Evolutionary conservation across 2,329 filamentous ascomycete species (phyloP).

Genomic region (Cordyceps militaris): DNA sequence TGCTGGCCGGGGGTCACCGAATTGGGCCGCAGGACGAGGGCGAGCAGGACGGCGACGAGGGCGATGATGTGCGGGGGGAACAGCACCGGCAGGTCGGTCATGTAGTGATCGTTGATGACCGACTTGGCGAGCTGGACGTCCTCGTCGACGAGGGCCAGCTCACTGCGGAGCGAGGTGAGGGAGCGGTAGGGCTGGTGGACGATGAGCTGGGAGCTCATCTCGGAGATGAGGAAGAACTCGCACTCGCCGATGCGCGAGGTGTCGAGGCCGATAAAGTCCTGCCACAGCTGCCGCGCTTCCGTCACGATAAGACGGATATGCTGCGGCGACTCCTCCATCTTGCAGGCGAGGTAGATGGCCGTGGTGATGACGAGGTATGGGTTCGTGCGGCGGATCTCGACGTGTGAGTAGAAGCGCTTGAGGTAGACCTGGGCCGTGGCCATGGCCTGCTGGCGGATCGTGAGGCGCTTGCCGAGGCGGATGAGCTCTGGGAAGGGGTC

Average conservation of each 20-base stretch:
- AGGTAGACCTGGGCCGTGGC: constrained; percentile 94
- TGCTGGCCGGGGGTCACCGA: constrained; percentile 24
- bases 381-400: constrained; percentile 88
- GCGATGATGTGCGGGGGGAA: constrained; percentile 82
- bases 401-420: constrained; percentile 84
- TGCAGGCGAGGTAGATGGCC: constrained; percentile 89
- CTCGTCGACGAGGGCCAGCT: constrained; percentile 67
- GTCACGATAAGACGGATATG: constrained; percentile 87
- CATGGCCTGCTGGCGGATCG: constrained; percentile 81
- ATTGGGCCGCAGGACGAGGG: constrained; percentile 69
- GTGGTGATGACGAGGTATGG: constrained; percentile 91
- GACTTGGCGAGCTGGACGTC: constrained; percentile 72
- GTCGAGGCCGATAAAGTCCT: constrained; percentile 68
- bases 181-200: constrained; percentile 87
- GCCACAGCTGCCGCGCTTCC: constrained; percentile 81
- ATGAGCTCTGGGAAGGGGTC: constrained; percentile 55
- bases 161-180: constrained; percentile 60
- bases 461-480: constrained; percentile 77
- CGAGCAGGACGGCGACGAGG: constrained; percentile 77
- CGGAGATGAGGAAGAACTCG: constrained; percentile 87
- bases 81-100: constrained; percentile 82
- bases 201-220: constrained; percentile 84
- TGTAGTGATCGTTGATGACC: constrained; percentile 86
- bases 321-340: constrained; percentile 96
- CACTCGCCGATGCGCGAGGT: constrained; percentile 84